Evolutionary conservation across 2,329 filamentous ascomycete genomes (phyloP).

Genomic region (Calonectria naviculata): DNA sequence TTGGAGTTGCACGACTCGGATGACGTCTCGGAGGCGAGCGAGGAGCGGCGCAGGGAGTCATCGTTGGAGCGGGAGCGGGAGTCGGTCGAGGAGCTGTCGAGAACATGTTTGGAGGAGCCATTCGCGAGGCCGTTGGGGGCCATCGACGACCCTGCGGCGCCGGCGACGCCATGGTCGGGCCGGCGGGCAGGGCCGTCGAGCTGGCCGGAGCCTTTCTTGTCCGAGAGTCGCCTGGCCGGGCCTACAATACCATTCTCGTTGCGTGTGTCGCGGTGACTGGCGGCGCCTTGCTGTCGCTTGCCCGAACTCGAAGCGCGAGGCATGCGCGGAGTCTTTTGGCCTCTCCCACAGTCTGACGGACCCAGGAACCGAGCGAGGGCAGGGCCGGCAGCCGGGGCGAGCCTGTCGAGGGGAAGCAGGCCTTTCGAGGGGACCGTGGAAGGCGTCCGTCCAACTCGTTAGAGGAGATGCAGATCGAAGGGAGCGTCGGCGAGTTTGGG

Average conservation of each 20-base stretch:
- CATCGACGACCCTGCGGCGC: conserved; percentile 45
- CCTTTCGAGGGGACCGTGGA: conserved; percentile 13
- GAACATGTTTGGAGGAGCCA: conserved; percentile 48
- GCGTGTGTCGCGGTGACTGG: conserved; percentile 76
- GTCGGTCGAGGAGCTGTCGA: conserved; percentile 50
- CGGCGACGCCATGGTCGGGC: conserved; percentile 44
- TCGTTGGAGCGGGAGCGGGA: conserved; percentile 53
- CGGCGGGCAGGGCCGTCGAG: conserved; percentile 53
- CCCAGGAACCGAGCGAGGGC: conserved; percentile 48
- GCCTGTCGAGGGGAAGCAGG: conserved; percentile 37
- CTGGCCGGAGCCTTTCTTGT: conserved; percentile 59
- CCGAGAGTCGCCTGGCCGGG: conserved; percentile 51
- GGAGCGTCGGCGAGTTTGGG: conserved; percentile 23
- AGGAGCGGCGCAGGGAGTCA: conserved; percentile 57
- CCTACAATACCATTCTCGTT: conserved; percentile 91
- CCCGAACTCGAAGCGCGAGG: conserved; percentile 68
- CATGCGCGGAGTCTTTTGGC: conserved; percentile 60
- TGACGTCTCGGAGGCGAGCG: conserved; percentile 66
- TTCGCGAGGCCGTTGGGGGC: conserved; percentile 44
- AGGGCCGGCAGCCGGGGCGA: conserved; percentile 50
- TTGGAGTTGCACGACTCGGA: conserved; percentile 62
- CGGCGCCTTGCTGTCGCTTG: conserved; percentile 72
- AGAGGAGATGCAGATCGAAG: conserved; percentile 23
- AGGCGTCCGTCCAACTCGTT: conserved; percentile 24
- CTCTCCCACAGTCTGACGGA: conserved; percentile 49